Evolutionary conservation across 139 green algal genomes (phyloP), one percentile per base, ranked within the genome.

Genomic region (Tetradesmus obliquus): DNA sequence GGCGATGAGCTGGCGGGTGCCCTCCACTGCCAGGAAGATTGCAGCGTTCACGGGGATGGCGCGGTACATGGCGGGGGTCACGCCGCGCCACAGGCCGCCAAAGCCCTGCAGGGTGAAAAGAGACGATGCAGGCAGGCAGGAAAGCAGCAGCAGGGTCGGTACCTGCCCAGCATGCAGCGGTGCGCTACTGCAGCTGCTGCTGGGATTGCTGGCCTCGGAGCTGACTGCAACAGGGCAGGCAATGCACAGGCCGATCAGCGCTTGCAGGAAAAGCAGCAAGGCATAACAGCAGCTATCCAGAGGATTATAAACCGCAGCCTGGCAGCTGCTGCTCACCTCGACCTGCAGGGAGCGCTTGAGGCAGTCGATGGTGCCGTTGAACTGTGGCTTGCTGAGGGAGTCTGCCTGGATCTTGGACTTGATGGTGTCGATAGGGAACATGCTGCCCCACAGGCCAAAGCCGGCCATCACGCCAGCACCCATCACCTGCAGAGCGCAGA

Each of bases 371-470:
- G 91, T 95, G 82, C 74, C 81, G 74, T 82, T 94, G 91, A 94
- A 95, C 86, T 93, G 69, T 5, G 93, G 93, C 81, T 94, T 94
- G 86, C 74, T 79, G 19, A 95, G 83, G 17, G 62, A 89, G 82
- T 95, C 92, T 53, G 92, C 92, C 91, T 95, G 93, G 86, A 95
- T 82, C 90, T 95, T 95, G 51, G 91, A 94, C 89, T 95, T 95
- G 91, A 95, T 91, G 81, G 93, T 95, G 93, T 95, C 93, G 66
- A 95, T 95, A 74, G 93, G 93, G 93, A 95, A 95, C 93, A 95
- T 95, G 86, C 82, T 91, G 84, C 93, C 93, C 93, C 93, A 95
- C 91, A 95, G 91, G 19, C 93, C 93, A 86, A 95, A 95, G 74
- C 93, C 93, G 22, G 93, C 93, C 60, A 93, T 83, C 62, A 94